phyloP scores from a whole-genome alignment of 2,329 filamentous ascomycete species.

The Alternaria triticina region DNA sequence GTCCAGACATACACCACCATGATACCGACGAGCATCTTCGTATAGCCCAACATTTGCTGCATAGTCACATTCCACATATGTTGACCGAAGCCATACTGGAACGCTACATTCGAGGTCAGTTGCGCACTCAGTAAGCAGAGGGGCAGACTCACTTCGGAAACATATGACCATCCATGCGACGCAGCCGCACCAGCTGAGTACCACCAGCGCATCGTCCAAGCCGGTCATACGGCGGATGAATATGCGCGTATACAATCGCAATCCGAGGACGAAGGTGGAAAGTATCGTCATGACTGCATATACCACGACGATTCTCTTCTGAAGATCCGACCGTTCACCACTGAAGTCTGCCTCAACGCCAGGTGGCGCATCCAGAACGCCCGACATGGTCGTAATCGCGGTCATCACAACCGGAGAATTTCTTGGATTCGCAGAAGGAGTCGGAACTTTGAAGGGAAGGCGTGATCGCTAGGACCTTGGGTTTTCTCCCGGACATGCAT shows the following conservation, averaged over 20 bases:
- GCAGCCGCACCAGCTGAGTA: constrained; percentile 23
- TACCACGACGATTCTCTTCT: constrained; percentile 16
- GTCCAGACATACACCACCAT: constrained; percentile 27
- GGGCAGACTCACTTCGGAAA: constrained; percentile 9
- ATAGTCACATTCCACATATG: constrained; percentile 26
- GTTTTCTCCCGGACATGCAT: neutral
- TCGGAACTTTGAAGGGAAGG: neutral
- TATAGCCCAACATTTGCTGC: constrained; percentile 11
- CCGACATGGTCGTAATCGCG: constrained; percentile 2
- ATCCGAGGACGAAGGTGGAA: constrained; percentile 14
- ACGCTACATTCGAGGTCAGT: constrained; percentile 10
- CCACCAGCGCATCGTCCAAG: constrained; percentile 20
- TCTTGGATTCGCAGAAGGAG: neutral
- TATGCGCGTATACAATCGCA: constrained; percentile 25
- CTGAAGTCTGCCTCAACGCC: constrained; percentile 13
- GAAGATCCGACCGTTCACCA: constrained; percentile 15
- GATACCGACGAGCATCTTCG: constrained; percentile 21
- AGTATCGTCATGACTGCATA: constrained; percentile 18
- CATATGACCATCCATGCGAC: constrained; percentile 21
- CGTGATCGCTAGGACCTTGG: neutral
- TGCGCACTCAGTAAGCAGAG: neutral
- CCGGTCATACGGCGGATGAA: constrained; percentile 16
- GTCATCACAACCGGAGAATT: neutral
- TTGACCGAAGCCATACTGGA: constrained; percentile 26
- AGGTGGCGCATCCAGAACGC: constrained; percentile 14